Evolutionary conservation across 1,284 basidiomycete species (phyloP).

Genomic region (Takashimella tepidaria): DNA sequence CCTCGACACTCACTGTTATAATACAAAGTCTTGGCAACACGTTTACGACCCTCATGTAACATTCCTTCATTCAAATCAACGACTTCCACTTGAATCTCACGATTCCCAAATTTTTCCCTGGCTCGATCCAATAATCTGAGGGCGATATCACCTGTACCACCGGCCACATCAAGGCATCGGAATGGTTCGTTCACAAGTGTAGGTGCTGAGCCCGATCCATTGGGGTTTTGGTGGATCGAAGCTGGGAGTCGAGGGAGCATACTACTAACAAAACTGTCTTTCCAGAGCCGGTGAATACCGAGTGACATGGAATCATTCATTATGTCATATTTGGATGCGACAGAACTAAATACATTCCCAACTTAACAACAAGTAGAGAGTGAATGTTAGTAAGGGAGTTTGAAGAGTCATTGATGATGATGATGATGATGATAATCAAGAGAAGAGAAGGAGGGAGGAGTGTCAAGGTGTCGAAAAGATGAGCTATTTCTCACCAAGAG

Average conservation of each 20-base stretch:
- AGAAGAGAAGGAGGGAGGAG: background rate
- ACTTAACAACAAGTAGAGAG: slow-evolving; percentile 51
- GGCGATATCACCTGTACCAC: slow-evolving; percentile 97
- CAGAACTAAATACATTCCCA: slow-evolving; percentile 88
- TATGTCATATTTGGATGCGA: slow-evolving; percentile 91
- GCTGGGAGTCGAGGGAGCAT: slow-evolving; percentile 60
- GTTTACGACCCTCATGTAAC: slow-evolving; percentile 85
- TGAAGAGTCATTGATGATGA: no score
- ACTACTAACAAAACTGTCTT: slow-evolving; percentile 79
- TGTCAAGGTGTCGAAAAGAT: background rate
- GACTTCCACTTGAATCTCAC: slow-evolving; percentile 83
- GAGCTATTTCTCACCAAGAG: slow-evolving; percentile 49
- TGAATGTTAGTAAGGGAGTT: background rate
- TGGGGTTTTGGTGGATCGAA: slow-evolving; percentile 35
- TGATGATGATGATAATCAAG: no score
- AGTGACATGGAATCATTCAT: slow-evolving; percentile 99
- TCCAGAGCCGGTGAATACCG: slow-evolving; percentile 96
- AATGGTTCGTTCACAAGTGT: slow-evolving; percentile 48
- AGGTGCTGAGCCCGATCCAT: slow-evolving; percentile 44
- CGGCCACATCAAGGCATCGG: slow-evolving; percentile 89
- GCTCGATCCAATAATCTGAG: slow-evolving; percentile 89
- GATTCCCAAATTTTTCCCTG: slow-evolving; percentile 76
- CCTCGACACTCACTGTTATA: slow-evolving; percentile 69
- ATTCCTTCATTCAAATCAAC: slow-evolving; percentile 95
- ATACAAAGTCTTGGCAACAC: slow-evolving; percentile 94